Conservation (phyloP, 2,329 filamentous ascomycete species). For the Fonsecaea pedrosoi region DNA sequence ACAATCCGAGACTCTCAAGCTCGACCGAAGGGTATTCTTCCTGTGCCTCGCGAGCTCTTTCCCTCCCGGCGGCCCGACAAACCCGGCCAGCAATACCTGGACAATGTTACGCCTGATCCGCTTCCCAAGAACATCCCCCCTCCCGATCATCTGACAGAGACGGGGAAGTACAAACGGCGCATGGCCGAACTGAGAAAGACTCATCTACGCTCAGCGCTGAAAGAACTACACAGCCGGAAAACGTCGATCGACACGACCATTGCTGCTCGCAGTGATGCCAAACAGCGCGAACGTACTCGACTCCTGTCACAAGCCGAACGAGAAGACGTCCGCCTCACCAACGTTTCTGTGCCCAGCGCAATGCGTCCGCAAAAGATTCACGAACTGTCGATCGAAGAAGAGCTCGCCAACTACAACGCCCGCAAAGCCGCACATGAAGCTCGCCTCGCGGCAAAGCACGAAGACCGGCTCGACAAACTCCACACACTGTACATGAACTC, state of each 20-base stretch:
- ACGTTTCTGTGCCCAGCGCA: constrained; percentile 66
- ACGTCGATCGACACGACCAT: constrained; percentile 49
- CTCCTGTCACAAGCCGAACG: constrained; percentile 69
- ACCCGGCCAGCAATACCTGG: constrained; percentile 58
- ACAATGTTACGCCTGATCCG: constrained; percentile 64
- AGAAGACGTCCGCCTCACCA: constrained; percentile 78
- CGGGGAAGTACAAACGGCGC: constrained; percentile 67
- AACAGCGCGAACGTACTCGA: constrained; percentile 58
- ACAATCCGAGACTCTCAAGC: constrained; percentile 41
- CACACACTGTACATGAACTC: constrained; percentile 92
- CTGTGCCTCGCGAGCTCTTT: constrained; percentile 83
- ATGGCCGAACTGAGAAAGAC: constrained; percentile 75
- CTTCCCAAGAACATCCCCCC: constrained; percentile 34
- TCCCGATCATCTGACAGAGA: constrained; percentile 47
- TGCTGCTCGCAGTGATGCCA: constrained; percentile 52
- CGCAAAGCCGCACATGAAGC: constrained; percentile 48
- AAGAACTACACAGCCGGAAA: constrained; percentile 73
- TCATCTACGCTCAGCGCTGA: constrained; percentile 74
- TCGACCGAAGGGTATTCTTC: constrained; percentile 76
- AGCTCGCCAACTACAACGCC: constrained; percentile 49
- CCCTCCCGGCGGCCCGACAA: constrained; percentile 66
- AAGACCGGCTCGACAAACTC: constrained; percentile 71
- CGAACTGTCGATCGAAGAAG: constrained; percentile 35
- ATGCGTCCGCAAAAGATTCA: constrained; percentile 54
- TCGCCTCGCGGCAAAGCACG: constrained; percentile 59